Evolutionary conservation across 768 basidiomycete species (phyloP).

Genomic region (Pleurotus tuoliensis): DNA sequence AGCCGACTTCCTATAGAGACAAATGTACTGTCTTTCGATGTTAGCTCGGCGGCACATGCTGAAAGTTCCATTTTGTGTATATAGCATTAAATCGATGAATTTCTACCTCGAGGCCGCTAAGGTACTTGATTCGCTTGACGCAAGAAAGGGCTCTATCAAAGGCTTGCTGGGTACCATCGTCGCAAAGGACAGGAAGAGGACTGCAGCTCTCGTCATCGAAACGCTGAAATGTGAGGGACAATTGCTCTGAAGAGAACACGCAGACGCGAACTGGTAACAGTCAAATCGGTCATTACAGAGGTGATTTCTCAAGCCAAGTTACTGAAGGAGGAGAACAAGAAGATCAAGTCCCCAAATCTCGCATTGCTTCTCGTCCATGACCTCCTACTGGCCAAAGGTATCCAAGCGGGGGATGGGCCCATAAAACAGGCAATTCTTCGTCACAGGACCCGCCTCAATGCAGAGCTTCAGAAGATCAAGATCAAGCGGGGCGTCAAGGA

Average conservation of each 20-base stretch:
- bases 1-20: neutral
- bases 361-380: conserved; percentile 90
- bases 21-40: conserved; percentile 3
- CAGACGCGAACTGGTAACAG: conserved; percentile 32
- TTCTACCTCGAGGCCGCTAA: conserved; percentile 92
- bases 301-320: conserved; percentile 68
- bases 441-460: conserved; percentile 84
- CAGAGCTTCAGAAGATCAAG: conserved; percentile 84
- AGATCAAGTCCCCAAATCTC: conserved; percentile 71
- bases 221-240: conserved; percentile 82
- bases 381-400: conserved; percentile 68
- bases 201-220: conserved; percentile 86
- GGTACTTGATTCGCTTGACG: conserved; percentile 80
- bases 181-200: conserved; percentile 71
- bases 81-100: conserved; percentile 62
- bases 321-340: conserved; percentile 69
- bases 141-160: conserved; percentile 91
- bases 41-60: conserved; percentile 11
- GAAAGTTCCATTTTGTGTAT: conserved; percentile 19
- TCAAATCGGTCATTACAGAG: conserved; percentile 70
- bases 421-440: conserved; percentile 83
- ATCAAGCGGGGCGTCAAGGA: conserved; percentile 67
- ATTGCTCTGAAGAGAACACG: neutral
- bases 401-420: conserved; percentile 89
- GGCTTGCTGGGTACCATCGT: conserved; percentile 71